Conservation (phyloP, 352 stramenopile genomes). For the Peronospora farinosa region DNA sequence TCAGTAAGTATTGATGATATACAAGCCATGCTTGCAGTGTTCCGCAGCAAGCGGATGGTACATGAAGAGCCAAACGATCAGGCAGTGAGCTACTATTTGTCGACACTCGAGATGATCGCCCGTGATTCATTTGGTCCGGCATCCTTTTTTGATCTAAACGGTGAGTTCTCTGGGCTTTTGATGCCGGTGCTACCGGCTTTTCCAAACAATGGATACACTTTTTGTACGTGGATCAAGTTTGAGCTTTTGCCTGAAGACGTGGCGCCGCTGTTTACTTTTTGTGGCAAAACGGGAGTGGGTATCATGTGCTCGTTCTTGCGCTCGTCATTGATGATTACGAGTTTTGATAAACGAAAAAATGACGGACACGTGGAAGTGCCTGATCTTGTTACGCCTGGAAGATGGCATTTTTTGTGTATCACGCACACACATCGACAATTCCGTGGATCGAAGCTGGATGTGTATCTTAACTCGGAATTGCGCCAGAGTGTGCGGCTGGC, state of each 20-base stretch:
- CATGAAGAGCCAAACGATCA: constrained; percentile 64
- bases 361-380: constrained; percentile 72
- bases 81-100: constrained; percentile 69
- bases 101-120: constrained; percentile 82
- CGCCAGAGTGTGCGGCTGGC: constrained; percentile 65
- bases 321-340: constrained; percentile 71
- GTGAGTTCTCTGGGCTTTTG: constrained; percentile 66
- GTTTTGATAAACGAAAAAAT: constrained; percentile 84
- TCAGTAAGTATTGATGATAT: constrained; percentile 76
- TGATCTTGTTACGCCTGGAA: constrained; percentile 54
- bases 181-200: constrained; percentile 67
- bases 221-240: constrained; percentile 83
- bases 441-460: constrained; percentile 73
- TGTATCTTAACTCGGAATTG: constrained; percentile 72
- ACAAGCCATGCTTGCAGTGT: constrained; percentile 72
- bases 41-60: constrained; percentile 61
- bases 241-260: constrained; percentile 63
- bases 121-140: constrained; percentile 72
- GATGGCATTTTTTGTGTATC: constrained; percentile 80
- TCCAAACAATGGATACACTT: constrained; percentile 76
- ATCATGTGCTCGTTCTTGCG: constrained; percentile 75
- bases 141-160: constrained; percentile 81
- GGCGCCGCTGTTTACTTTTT: constrained; percentile 76
- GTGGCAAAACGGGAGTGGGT: constrained; percentile 66
- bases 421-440: constrained; percentile 83